Evolutionary conservation across 2,329 filamentous ascomycete genomes (phyloP), one percentile per base, ranked within the genome.

Genomic region (Exophiala sp.): DNA sequence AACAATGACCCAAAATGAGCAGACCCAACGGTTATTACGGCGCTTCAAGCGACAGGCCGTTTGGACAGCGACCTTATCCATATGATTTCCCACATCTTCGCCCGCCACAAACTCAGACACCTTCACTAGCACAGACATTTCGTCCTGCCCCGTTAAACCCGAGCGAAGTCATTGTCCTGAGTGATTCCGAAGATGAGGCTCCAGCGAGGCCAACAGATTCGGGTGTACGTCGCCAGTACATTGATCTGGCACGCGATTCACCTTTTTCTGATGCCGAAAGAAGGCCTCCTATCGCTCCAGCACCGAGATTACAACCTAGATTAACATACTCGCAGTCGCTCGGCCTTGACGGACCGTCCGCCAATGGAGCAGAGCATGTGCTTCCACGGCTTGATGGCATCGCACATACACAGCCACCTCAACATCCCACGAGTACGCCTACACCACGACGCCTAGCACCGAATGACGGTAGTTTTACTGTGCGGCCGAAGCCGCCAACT

Each of bases 181-280:
- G 41, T 29, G 47, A 50, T 40, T 50, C 47, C 5, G 47, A 50
- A n/a, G 47, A 50, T 14, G 47, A 50, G 14, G 9, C 22, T 30
- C 40, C 23, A 16, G 18, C 7, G 24, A 43, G 23, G 16, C 22
- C 14, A 10, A 16, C 11, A 21, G 19, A 23, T 9, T 13, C 21
- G 21, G 19, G 16, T 8, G 19, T 21, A 19, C 13, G 5, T 4
- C 34, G 6, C 34, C 14, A 18, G 19, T 37, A n/a, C 19, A 19
- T 37, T 19, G 34, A 37, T 37, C 34, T 37, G 14, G 19, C 34
- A 37, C 5, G 14, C 9, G 34, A 37, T 6, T 37, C 34, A 37
- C 3, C 16, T 18, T 19, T 16, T 3, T 37, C 34, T 3, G 13
- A 7, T 19, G 7, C 34, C 6, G 19, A 11, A 18, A 18, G 34